Evolutionary conservation across 768 basidiomycete genomes (phyloP), one percentile per base, ranked within the genome.

Genomic region (Gymnopilus junonius): DNA sequence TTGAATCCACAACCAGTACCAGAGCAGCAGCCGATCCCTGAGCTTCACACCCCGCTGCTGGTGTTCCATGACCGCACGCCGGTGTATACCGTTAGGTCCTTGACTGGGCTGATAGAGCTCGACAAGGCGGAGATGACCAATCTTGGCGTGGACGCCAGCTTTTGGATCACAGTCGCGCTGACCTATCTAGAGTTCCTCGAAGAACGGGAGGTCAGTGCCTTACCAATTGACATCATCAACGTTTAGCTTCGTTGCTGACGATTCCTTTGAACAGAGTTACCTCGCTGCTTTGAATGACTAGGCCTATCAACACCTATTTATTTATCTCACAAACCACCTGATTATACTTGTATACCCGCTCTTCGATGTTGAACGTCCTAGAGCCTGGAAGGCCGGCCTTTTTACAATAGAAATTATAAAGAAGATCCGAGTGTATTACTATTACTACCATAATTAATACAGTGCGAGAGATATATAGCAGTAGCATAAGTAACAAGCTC

Each of bases 131-230:
- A 89, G 62, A 86, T 86, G 56, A 73, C 77, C 17, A 73, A 81
- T 31, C 70, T 92, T 23, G 93, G 92, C 14, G 85, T 94, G 29
- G 90, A 92, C 51, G 83, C 84, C 27, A 87, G 87, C 57, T 94
- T 94, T 70, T 94, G 91, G 88, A 81, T 94, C 46, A 85, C 90
- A 0, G 78, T 91, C 40, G 87, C 87, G 0, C 71, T 93, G 68
- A 87, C 90, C 2, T 94, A 93, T 71, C 74, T 92, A 12, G 91
- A 91, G 62, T 94, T 92, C 69, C 73, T 94, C 67, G 85, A 84
- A 68, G 91, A 93, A 66, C 82, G 91, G 68, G 92, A 93, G 79
- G 93, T 92, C 65, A 63, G 88, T 74, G 40, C 27, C 55, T 29
- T 60, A 10, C 37, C 37, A 21, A 25, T 21, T 55, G 5, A 46